Evolutionary conservation across 176 grass and related monocot genomes (phyloP).

Genomic region (Lolium perenne): DNA sequence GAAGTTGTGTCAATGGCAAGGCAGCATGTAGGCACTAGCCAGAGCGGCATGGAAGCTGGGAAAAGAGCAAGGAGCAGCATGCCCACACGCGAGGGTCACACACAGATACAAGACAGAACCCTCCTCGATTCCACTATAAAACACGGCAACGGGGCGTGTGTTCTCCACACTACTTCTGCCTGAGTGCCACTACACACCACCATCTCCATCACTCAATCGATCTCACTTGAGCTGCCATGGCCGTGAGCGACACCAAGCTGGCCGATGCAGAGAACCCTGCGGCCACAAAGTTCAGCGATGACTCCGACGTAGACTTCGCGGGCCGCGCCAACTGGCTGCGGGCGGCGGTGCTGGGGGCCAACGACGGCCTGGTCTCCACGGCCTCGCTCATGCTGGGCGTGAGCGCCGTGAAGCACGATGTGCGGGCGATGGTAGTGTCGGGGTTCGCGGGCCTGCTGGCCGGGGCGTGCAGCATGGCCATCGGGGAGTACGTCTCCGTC

Average conservation of each 20-base stretch:
- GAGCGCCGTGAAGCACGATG: conserved; percentile 63
- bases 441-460: conserved; percentile 49
- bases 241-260: conserved; percentile 40
- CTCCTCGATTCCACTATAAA: conserved; percentile 49
- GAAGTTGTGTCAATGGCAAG: background rate
- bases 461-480: conserved; percentile 77
- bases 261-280: conserved; percentile 44
- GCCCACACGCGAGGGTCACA: conserved; percentile 26
- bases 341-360: conserved; percentile 71
- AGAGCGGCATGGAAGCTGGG: conserved; percentile 30
- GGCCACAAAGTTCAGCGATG: background rate
- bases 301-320: conserved; percentile 23
- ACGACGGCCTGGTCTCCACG: conserved; percentile 79
- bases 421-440: conserved; percentile 48
- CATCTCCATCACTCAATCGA: background rate
- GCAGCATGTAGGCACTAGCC: conserved; percentile 17
- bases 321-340: conserved; percentile 69
- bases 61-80: conserved; percentile 2
- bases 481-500: conserved; percentile 85
- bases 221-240: background rate
- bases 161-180: conserved; percentile 47
- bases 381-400: conserved; percentile 78
- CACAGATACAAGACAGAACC: too few species aligned
- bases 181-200: background rate
- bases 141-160: conserved; percentile 49